A percentile compares a stretch with the other conserved stretches of the same genome.
These are phyloP conservation scores for Claviceps maximensis DNA, from an alignment of 2,329 filamentous ascomycete genomes.

Conservation along the genomic window DNA sequence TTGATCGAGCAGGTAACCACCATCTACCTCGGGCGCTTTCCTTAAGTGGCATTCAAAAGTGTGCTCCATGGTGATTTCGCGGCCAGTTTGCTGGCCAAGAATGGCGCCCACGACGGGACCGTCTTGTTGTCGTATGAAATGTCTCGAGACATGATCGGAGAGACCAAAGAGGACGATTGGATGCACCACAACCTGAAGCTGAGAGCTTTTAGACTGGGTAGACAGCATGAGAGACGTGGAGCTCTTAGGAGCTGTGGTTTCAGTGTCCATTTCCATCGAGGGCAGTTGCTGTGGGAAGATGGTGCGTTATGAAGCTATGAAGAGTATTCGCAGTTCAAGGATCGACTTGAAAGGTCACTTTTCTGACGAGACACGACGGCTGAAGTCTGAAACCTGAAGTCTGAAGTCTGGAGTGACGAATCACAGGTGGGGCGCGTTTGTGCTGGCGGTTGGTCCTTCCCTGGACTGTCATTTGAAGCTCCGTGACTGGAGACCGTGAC, in stretches of 20 bases:
- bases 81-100: slow-evolving; percentile 83
- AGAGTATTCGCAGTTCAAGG: no score
- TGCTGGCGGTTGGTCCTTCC: no score
- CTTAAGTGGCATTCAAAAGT: slow-evolving; percentile 69
- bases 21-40: slow-evolving; percentile 31
- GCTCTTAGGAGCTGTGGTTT: slow-evolving; percentile 12
- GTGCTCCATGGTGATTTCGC: slow-evolving; percentile 82
- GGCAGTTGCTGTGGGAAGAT: no score
- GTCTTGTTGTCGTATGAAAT: slow-evolving; percentile 61
- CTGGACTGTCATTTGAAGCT: no score
- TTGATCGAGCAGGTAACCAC: slow-evolving; percentile 48
- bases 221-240: slow-evolving; percentile 51
- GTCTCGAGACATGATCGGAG: slow-evolving; percentile 90
- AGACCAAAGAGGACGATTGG: slow-evolving; percentile 92
- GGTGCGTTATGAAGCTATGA: no score
- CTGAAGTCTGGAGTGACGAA: no score
- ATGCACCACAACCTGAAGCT: slow-evolving; percentile 75
- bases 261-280: neutral
- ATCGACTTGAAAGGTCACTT: no score
- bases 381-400: no score
- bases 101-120: slow-evolving; percentile 76
- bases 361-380: no score
- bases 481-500: no score
- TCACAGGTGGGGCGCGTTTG: no score
- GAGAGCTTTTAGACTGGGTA: slow-evolving; percentile 46